Evolutionary conservation across 225 moss, liverwort and hornwort genomes (phyloP).

Genomic region (Physcomitrellopsis africana): DNA sequence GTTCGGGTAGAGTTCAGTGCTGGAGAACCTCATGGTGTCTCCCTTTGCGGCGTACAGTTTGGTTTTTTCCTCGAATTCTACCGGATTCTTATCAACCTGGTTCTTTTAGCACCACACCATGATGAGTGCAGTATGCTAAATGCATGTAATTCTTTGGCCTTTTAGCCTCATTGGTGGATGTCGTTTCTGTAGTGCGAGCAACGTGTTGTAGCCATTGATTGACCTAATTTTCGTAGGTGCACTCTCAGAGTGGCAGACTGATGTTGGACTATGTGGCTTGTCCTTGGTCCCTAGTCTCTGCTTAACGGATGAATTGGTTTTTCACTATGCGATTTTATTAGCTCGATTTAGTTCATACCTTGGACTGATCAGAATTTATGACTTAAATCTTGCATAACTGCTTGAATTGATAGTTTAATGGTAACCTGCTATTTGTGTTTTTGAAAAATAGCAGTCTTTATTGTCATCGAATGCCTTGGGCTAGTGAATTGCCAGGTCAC

Average conservation of each 20-base stretch:
- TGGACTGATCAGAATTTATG: neutral
- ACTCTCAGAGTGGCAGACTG: constrained; percentile 14
- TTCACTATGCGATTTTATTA: neutral
- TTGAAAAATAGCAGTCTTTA: constrained; percentile 2
- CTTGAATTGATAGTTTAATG: neutral
- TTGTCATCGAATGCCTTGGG: constrained; percentile 12
- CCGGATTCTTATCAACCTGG: constrained; percentile 18
- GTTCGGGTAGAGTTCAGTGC: constrained; percentile 21
- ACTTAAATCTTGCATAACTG: neutral
- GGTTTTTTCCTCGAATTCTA: constrained; percentile 11
- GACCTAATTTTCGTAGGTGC: constrained; percentile 37
- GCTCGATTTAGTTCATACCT: neutral
- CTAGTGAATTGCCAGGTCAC: constrained; percentile 13
- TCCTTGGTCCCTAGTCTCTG: constrained; percentile 17
- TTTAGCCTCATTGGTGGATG: constrained; percentile 23
- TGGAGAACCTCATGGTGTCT: constrained; percentile 18
- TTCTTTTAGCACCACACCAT: constrained; percentile 13
- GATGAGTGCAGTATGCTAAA: neutral
- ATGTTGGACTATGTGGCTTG: constrained; percentile 10
- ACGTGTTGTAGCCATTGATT: constrained; percentile 24
- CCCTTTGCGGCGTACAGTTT: neutral
- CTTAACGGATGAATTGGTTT: neutral
- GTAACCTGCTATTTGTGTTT: constrained; percentile 17
- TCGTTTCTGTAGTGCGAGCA: constrained; percentile 10
- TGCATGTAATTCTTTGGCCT: constrained; percentile 13